Conservation (phyloP, 495 filamentous ascomycete genomes). For the Penicillium lividum region DNA sequence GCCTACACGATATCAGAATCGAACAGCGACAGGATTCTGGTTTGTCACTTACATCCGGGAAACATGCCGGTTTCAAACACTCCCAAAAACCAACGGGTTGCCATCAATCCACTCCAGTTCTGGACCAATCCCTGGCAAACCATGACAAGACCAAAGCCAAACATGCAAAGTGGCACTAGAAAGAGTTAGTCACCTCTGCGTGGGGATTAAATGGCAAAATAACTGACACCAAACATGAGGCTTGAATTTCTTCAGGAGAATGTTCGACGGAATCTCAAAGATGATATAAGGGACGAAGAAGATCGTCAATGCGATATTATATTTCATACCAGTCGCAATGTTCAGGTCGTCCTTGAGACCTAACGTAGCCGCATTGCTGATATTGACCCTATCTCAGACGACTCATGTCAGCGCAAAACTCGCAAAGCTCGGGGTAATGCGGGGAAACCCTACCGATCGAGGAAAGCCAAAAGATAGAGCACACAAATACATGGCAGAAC, state of each 20-base stretch:
- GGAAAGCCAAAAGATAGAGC: conserved; percentile 82
- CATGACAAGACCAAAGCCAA: conserved; percentile 76
- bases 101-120: conserved; percentile 76
- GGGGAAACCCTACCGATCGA: conserved; percentile 63
- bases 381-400: conserved; percentile 55
- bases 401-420: conserved; percentile 5
- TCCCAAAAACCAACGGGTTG: conserved; percentile 85
- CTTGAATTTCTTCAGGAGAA: conserved; percentile 76
- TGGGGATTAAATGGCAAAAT: neutral
- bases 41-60: conserved; percentile 55
- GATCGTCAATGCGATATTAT: conserved; percentile 78
- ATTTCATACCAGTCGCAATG: conserved; percentile 57
- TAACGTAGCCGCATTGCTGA: conserved; percentile 64
- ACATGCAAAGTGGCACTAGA: conserved; percentile 71
- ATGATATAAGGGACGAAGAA: conserved; percentile 94
- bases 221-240: conserved; percentile 73
- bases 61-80: conserved; percentile 87
- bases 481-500: conserved; percentile 81
- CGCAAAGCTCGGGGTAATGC: neutral
- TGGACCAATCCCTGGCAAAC: conserved; percentile 77
- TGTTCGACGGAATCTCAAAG: conserved; percentile 86
- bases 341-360: conserved; percentile 64
- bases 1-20: conserved; percentile 33
- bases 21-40: neutral
- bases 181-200: conserved; percentile 1